These are phyloP conservation scores for Dictyostelium brefeldianum DNA, from an alignment of 78 protist genomes.

Conservation along the genomic window DNA sequence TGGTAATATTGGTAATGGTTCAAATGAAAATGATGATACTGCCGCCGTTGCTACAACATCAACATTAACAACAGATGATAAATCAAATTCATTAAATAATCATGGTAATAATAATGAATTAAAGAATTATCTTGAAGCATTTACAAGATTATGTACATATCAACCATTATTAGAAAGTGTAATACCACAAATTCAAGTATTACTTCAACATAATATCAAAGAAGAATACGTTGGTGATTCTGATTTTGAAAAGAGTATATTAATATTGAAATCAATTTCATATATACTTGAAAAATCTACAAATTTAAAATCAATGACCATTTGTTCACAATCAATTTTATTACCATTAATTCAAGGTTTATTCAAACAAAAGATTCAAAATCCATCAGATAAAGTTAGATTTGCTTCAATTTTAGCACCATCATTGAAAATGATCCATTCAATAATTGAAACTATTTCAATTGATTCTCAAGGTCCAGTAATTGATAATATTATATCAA, in stretches of 20 bases:
- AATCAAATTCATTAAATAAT: too few species aligned
- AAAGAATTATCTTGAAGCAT: conserved; percentile 43
- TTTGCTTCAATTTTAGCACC: conserved; percentile 7
- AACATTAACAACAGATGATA: not conserved
- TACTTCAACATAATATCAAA: conserved; percentile 38
- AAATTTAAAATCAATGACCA: conserved; percentile 34
- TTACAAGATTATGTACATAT: conserved; percentile 20
- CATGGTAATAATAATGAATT: not conserved
- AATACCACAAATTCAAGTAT: conserved; percentile 53
- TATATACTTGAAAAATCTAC: conserved; percentile 23
- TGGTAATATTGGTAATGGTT: not conserved
- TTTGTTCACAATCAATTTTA: conserved; percentile 20
- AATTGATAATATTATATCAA: not conserved
- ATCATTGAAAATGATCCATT: conserved; percentile 24
- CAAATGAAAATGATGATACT: not conserved
- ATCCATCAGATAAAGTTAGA: not conserved
- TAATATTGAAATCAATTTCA: conserved; percentile 21
- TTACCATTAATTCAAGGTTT: conserved; percentile 46
- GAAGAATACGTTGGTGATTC: not conserved
- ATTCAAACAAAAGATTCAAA: conserved; percentile 6
- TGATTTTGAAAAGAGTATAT: conserved; percentile 26
- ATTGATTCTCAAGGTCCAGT: not conserved
- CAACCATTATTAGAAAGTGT: conserved; percentile 57
- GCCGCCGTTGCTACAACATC: not conserved
- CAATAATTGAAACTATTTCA: conserved; percentile 38